Conservation (phyloP, 345 rosid species). For the Brassica nigra region DNA sequence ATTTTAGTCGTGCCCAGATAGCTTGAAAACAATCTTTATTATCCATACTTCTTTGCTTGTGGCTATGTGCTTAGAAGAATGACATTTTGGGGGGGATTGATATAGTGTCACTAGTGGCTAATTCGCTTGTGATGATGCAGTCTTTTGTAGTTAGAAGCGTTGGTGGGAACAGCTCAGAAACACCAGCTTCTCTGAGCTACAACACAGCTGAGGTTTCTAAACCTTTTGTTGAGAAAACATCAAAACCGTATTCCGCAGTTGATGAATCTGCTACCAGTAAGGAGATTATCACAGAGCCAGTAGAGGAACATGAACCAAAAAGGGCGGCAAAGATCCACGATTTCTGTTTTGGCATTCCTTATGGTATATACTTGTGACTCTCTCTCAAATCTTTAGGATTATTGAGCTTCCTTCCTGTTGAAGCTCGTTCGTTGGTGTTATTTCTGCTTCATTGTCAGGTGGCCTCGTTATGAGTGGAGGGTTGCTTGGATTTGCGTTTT, state of each 20-base stretch:
- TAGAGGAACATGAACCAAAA: constrained; percentile 45
- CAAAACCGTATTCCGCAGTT: constrained; percentile 28
- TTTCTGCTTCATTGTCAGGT: constrained; percentile 45
- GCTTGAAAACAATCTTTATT: constrained; percentile 1
- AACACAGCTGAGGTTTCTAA: constrained; percentile 51
- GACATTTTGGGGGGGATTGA: not conserved
- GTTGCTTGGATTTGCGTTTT: constrained; percentile 68
- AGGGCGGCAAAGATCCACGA: constrained; percentile 81
- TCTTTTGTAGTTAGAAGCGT: constrained; percentile 52
- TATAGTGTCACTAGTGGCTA: constrained; percentile 5
- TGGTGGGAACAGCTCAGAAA: constrained; percentile 45
- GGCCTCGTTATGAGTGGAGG: constrained; percentile 75
- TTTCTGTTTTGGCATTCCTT: constrained; percentile 94
- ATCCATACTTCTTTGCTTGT: not conserved
- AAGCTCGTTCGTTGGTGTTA: not conserved
- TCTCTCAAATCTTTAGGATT: not conserved
- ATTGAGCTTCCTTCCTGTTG: not conserved
- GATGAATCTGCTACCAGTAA: constrained; percentile 39
- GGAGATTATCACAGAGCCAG: constrained; percentile 31
- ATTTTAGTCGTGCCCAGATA: constrained; percentile 5
- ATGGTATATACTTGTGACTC: constrained; percentile 47
- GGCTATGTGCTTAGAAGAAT: not conserved
- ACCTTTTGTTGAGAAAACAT: constrained; percentile 46
- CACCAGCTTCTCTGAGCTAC: constrained; percentile 44
- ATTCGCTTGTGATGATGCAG: constrained; percentile 39